Evolutionary conservation across 2,329 filamentous ascomycete species (phyloP), one percentile per base, ranked within the genome.

Genomic region (Xylariaceae sp.): DNA sequence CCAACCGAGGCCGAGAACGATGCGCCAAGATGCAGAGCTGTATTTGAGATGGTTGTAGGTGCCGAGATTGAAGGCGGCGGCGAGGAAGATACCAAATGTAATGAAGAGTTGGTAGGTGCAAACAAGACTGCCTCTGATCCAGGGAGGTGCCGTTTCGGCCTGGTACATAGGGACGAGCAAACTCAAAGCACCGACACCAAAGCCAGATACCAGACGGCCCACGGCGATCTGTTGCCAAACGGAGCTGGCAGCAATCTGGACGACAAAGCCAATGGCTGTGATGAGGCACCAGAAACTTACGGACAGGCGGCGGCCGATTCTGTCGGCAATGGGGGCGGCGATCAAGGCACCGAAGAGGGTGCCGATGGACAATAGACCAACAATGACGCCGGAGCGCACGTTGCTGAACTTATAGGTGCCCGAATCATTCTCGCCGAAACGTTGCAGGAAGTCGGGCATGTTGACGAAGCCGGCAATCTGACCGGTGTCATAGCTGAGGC

Each of bases 161-260:
- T 86, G 82, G 60, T 86, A 88, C 79, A 88, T 83, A n/a, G 82
- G 82, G 0, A 83, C 81, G 11, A 82, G 65, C 5, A 85, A 75
- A 8, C 77, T 82, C 2, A 86, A 64, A 0, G 76, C 79, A 44
- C 85, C 85, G 34, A 88, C 82, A 12, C 83, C 83, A 2, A 86
- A 68, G 41, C 84, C 85, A 12, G 81, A 78, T 14, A 85, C 72
- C 55, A 80, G 77, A 44, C 85, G 72, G 12, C 84, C 84, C 37
- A 83, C 68, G 53, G 82, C 82, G 47, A 86, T 70, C 56, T 87
- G 83, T 37, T 78, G 78, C 83, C 84, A 87, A 7, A 67, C 67
- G 2, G 54, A 56, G 0, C 62, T 55, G 0, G 82, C 71, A 0
- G 81, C 72, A 46, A 85, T 80, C 55, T 85, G 80, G 16, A 88